phyloP scores from a whole-genome alignment of 208 protist genomes.

The Trypanosoma theileri region DNA sequence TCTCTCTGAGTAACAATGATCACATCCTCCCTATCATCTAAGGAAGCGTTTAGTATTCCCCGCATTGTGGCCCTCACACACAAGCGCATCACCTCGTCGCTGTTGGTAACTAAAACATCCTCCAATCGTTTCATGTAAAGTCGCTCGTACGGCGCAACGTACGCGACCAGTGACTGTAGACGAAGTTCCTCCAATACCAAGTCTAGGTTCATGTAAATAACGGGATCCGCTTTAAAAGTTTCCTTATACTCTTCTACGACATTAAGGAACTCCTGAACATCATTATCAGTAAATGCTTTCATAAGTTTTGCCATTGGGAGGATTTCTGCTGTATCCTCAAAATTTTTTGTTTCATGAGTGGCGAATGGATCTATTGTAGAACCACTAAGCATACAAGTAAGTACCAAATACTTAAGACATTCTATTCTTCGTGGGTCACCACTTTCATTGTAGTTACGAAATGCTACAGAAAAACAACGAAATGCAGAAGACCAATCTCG shows the following conservation, averaged over 20 bases:
- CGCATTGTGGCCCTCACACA: conserved; percentile 93
- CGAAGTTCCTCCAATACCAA: conserved; percentile 92
- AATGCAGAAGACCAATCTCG: conserved; percentile 91
- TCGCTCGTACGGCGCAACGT: conserved; percentile 89
- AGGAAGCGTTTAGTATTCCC: conserved; percentile 54
- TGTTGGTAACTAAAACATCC: conserved; percentile 74
- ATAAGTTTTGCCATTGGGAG: conserved; percentile 91
- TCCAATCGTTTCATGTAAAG: conserved; percentile 45
- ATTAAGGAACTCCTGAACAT: conserved; percentile 86
- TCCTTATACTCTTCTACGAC: conserved; percentile 70
- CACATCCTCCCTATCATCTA: conserved; percentile 40
- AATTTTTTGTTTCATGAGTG: conserved; percentile 89
- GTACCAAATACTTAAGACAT: conserved; percentile 93
- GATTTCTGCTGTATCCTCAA: conserved; percentile 89
- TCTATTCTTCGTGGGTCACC: conserved; percentile 73
- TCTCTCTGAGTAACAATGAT: conserved; percentile 27
- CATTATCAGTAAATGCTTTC: conserved; percentile 51
- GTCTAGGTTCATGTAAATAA: conserved; percentile 90
- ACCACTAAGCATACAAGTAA: conserved; percentile 88
- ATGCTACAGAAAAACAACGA: conserved; percentile 92
- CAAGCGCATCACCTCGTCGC: conserved; percentile 83
- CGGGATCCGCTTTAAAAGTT: conserved; percentile 82
- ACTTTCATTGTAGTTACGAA: conserved; percentile 93
- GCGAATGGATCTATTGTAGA: conserved; percentile 93
- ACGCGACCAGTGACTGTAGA: conserved; percentile 85